Conservation (phyloP, 1,284 basidiomycete genomes). For the Puccinia polysora region DNA sequence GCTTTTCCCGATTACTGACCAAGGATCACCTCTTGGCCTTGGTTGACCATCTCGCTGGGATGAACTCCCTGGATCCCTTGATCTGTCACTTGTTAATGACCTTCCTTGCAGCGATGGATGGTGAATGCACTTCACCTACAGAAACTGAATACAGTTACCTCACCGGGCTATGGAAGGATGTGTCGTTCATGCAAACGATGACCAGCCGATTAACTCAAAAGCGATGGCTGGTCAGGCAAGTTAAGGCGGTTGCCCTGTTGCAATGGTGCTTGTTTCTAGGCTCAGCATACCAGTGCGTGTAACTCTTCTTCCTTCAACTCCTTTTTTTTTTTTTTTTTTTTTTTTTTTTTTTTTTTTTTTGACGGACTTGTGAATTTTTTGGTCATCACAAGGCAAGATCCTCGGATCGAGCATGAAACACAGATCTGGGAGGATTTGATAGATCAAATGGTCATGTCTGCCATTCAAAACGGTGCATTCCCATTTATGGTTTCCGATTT, state of each 20-base stretch:
- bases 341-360: not conserved
- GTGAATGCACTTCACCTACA: not conserved
- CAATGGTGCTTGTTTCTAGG: slow-evolving; percentile 32
- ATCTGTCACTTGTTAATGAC: slow-evolving; percentile 23
- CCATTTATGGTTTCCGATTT: slow-evolving; percentile 61
- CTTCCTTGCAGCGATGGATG: slow-evolving; percentile 23
- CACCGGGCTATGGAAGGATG: slow-evolving; percentile 10
- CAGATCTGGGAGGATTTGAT: slow-evolving; percentile 69
- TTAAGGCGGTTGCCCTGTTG: slow-evolving; percentile 19
- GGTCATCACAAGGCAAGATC: slow-evolving; percentile 68
- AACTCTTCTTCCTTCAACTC: not conserved
- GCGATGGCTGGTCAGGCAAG: slow-evolving; percentile 28
- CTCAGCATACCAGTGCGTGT: slow-evolving; percentile 25
- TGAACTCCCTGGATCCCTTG: slow-evolving; percentile 17
- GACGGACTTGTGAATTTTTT: no score
- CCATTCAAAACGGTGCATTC: slow-evolving; percentile 67
- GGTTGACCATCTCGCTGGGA: slow-evolving; percentile 3
- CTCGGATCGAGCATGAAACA: slow-evolving; percentile 59
- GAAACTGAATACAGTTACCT: slow-evolving; percentile 9
- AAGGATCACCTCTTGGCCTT: not conserved
- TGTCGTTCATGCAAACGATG: not conserved
- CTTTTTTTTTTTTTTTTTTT: not conserved
- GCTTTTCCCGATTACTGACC: slow-evolving; percentile 14
- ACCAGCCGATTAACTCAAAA: slow-evolving; percentile 8
- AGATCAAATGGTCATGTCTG: slow-evolving; percentile 67